Base-by-base conservation (phyloP, 192 early-diverging fungal genomes). In the Coemansia brasiliensis region DNA sequence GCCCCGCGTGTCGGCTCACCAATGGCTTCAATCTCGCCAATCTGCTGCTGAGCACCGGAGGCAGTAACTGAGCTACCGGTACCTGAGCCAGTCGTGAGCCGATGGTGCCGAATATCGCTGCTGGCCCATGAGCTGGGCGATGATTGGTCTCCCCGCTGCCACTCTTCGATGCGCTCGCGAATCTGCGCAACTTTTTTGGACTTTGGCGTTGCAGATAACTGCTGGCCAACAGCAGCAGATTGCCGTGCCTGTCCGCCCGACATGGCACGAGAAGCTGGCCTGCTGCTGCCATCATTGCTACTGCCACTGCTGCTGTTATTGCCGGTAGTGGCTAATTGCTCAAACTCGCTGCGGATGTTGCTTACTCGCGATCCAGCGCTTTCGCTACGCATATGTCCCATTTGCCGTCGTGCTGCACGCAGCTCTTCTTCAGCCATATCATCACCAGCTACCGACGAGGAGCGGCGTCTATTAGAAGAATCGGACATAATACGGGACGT, bases 101-200 rank as follows among this genome's bases (percentile, higher is more conserved):
- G 39, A 22, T 13, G 50, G 39, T 11, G 43, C 4, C 45, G 26
- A 26, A 44, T n/a, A 13, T 49, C 13, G 13, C 39, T 43, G 40
- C 21, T 25, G 13, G 57, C 43, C 44, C 15, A 40, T 4, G 52
- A 58, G 0, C 37, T 18, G 13, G 49, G 49, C 26, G 26, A 26
- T 1, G 49, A 51, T 29, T 29, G 32, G 7, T 26, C 9, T 3
- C 26, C 49, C 16, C 64, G 64, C 61, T 72, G 74, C 74, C 74
- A 78, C 39, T 78, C 74, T 48, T 71, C 69, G 39, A 78, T 78
- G 26, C 68, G 67, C 49, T 72, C 74, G 16, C 74, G 60, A 16
- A 78, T 68, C 51, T 66, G 56, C 1, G 74, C 67, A n/a, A 70
- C 74, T 26, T 70, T 65, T 32, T 46, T 65, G 38, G 74, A 77